phyloP scores from a whole-genome alignment of 2,329 filamentous ascomycete species.

The Fusarium sp. region DNA sequence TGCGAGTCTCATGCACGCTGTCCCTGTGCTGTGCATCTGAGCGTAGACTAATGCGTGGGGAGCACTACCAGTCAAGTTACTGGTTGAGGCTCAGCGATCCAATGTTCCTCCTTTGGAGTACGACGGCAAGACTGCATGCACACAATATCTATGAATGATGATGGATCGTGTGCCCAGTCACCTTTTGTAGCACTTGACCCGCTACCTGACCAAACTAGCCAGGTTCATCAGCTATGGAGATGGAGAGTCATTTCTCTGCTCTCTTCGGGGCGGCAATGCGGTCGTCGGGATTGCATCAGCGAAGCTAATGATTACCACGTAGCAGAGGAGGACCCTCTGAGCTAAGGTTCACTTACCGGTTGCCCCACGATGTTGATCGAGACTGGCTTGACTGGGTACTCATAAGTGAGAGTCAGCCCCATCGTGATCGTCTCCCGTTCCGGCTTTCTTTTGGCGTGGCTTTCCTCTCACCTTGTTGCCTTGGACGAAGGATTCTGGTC shows the following conservation, averaged over 20 bases:
- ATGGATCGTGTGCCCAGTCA: constrained; percentile 35
- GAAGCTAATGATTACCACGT: constrained; percentile 24
- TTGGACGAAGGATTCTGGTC: constrained; percentile 20
- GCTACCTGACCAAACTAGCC: constrained; percentile 8
- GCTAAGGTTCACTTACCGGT: constrained; percentile 13
- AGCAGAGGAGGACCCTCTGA: constrained; percentile 22
- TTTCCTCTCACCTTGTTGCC: constrained; percentile 12
- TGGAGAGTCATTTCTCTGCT: constrained; percentile 22
- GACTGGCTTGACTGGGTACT: constrained; percentile 17
- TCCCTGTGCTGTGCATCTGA: constrained; percentile 38
- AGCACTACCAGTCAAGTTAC: constrained; percentile 10
- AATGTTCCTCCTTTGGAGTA: not conserved
- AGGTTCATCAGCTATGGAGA: constrained; percentile 2
- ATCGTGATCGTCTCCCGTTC: constrained; percentile 20
- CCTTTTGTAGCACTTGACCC: constrained; percentile 24
- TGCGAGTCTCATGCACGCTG: constrained; percentile 26
- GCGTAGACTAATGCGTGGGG: constrained; percentile 20
- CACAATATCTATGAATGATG: constrained; percentile 10
- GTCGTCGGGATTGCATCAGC: constrained; percentile 31
- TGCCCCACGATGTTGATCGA: constrained; percentile 27
- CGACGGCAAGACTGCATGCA: constrained; percentile 23
- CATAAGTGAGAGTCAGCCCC: constrained; percentile 34
- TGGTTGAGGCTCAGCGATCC: constrained; percentile 15
- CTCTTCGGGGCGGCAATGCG: not conserved
- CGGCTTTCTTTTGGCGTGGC: constrained; percentile 1